Conservation (phyloP, 306 rosid species). For the Lathyrus tuberosus region DNA sequence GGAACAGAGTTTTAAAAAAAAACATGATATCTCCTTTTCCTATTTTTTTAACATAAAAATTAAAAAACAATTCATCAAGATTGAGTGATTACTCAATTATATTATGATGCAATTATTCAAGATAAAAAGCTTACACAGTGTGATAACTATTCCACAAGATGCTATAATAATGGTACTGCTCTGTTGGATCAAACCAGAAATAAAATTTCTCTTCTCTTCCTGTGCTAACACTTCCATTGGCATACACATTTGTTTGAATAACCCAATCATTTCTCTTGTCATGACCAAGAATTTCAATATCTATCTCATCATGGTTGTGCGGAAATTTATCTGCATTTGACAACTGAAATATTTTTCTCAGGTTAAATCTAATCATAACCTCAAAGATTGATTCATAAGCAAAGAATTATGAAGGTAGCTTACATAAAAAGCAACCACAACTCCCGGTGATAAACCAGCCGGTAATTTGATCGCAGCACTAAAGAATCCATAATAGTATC, state of each 20-base stretch:
- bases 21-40: not conserved
- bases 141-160: slow-evolving; percentile 90
- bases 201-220: slow-evolving; percentile 97
- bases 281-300: slow-evolving; percentile 90
- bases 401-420: slow-evolving; percentile 36
- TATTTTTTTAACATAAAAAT: not conserved
- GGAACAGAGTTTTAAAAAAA: no score
- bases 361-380: slow-evolving; percentile 17
- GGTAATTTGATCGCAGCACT: slow-evolving; percentile 95
- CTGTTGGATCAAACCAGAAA: slow-evolving; percentile 94
- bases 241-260: slow-evolving; percentile 82
- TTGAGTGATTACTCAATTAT: not conserved
- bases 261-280: slow-evolving; percentile 88
- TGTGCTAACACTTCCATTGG: slow-evolving; percentile 88
- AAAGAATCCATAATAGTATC: slow-evolving; percentile 85
- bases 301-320: slow-evolving; percentile 89
- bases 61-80: not conserved
- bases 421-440: slow-evolving; percentile 95
- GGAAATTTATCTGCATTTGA: slow-evolving; percentile 87
- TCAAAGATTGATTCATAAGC: not conserved
- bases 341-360: slow-evolving; percentile 54
- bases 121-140: slow-evolving; percentile 64
- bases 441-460: slow-evolving; percentile 83
- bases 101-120: not conserved
- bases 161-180: slow-evolving; percentile 73